Percentiles rank a stretch among this genome's conserved stretches.
These are phyloP conservation scores for Phoenix roebelenii DNA, from an alignment of 176 grass and related monocot species.

Conservation along the genomic window DNA sequence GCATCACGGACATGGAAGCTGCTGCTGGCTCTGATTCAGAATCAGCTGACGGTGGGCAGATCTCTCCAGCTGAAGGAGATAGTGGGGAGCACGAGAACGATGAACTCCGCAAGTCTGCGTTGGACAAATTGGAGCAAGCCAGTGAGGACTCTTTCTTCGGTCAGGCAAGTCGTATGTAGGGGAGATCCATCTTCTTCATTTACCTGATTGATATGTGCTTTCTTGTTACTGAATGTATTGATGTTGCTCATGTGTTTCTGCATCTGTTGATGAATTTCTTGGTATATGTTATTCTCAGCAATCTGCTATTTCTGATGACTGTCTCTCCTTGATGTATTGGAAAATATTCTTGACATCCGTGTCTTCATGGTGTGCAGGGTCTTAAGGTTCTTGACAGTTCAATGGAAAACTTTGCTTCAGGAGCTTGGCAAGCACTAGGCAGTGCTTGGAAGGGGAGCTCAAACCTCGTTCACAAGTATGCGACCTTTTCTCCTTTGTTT, in stretches of 20 bases:
- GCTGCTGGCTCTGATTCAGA: constrained; percentile 22
- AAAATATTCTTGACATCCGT: constrained; percentile 1
- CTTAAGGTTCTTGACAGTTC: constrained; percentile 81
- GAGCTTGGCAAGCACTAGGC: constrained; percentile 75
- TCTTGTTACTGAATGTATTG: too few relatives aligned
- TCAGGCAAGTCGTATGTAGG: constrained; percentile 42
- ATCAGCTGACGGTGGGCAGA: not conserved
- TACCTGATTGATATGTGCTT: too few relatives aligned
- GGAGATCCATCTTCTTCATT: not conserved
- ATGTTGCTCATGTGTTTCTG: too few relatives aligned
- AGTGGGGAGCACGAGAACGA: constrained; percentile 19
- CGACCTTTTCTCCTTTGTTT: not conserved
- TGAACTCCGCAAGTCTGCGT: constrained; percentile 34
- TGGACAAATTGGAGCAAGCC: constrained; percentile 77
- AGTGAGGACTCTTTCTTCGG: constrained; percentile 76
- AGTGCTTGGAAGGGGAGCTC: constrained; percentile 78
- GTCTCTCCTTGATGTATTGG: not conserved
- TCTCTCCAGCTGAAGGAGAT: constrained; percentile 15
- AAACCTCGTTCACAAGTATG: constrained; percentile 66
- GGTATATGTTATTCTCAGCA: too few relatives aligned
- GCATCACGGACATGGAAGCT: constrained; percentile 45
- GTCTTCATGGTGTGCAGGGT: constrained; percentile 41
- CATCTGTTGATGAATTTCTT: too few relatives aligned
- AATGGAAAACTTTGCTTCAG: constrained; percentile 63
- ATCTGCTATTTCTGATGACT: not conserved